Base-by-base conservation (phyloP, 2,329 filamentous ascomycete genomes). In the Piedraia hortae region DNA sequence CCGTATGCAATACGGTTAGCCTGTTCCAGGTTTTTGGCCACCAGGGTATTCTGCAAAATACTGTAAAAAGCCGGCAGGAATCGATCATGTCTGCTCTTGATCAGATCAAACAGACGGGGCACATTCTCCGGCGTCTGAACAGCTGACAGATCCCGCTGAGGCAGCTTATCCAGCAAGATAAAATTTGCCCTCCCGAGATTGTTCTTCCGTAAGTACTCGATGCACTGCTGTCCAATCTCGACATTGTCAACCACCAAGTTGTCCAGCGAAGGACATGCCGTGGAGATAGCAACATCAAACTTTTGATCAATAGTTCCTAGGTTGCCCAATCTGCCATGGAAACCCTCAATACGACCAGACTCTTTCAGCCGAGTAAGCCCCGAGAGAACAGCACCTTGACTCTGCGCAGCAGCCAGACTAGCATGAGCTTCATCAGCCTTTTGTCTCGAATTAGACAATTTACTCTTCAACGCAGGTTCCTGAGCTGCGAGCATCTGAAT, bases 251-350 rank as follows among this genome's bases (percentile, higher is more conserved):
- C 89, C 6, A 97, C 82, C 46, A 97, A 80, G 40, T 93, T 90
- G 45, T 97, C 77, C 6, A 97, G 61, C 2, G 72, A 61, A 20
- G 74, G 68, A 34, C 85, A 93, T 6, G 85, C 88, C 0, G 85
- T 97, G 0, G 88, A 97, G 28, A 97, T 90, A n/a, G 85, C 85
- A 19, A 97, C 65, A 38, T 97, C 85, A 44, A 89, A 97, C 46
- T 74, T 75, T 41, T 74, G 59, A 37, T 97, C 80, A 33, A 97
- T 97, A 1, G 74, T 68, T 19, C 85, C 85, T 1, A 97, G 60
- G 34, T 93, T 91, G 6, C 85, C 88, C 3, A 97, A 64, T 14
- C 85, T 68, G 12, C 85, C 85, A 38, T 97, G 78, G 48, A 97
- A 97, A 2, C 88, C 85, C 37, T 91, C 80, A 31, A 97, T 89